phyloP scores from a whole-genome alignment of 179 eudicot species.

The Camellia oleifera region DNA sequence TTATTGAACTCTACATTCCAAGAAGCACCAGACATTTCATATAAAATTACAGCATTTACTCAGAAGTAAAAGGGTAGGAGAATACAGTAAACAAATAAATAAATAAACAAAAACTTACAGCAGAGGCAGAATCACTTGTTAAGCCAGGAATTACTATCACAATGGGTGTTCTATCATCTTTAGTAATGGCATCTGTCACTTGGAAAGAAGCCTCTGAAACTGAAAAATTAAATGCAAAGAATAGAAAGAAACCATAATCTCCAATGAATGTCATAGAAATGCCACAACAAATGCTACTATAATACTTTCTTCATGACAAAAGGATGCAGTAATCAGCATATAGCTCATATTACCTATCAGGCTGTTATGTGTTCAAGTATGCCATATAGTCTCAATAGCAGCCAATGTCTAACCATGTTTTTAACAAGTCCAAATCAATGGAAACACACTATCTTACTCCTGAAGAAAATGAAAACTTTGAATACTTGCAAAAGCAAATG shows the following conservation, averaged over 20 bases:
- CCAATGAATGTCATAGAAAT: neutral
- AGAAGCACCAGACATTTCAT: neutral
- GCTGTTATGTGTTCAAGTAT: too few relatives aligned
- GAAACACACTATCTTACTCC: too few relatives aligned
- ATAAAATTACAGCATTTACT: neutral
- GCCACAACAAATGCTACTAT: neutral
- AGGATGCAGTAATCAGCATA: neutral
- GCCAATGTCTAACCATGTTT: too few relatives aligned
- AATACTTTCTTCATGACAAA: neutral
- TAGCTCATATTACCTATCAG: neutral
- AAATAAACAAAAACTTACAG: conserved; percentile 48
- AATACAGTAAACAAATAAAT: neutral
- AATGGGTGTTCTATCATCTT: conserved; percentile 58
- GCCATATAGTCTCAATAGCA: too few relatives aligned
- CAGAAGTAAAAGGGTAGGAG: neutral
- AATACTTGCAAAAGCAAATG: too few relatives aligned
- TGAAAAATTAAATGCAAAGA: conserved; percentile 13
- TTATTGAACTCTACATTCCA: neutral
- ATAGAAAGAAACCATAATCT: neutral
- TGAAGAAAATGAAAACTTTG: too few relatives aligned
- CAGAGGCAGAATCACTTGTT: conserved; percentile 75
- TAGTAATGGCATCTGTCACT: conserved; percentile 16
- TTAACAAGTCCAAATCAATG: too few relatives aligned
- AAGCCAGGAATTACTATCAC: conserved; percentile 83
- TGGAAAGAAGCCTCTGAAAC: conserved; percentile 22